Conservation (phyloP, 306 rosid species). For the Acacia crassicarpa region DNA sequence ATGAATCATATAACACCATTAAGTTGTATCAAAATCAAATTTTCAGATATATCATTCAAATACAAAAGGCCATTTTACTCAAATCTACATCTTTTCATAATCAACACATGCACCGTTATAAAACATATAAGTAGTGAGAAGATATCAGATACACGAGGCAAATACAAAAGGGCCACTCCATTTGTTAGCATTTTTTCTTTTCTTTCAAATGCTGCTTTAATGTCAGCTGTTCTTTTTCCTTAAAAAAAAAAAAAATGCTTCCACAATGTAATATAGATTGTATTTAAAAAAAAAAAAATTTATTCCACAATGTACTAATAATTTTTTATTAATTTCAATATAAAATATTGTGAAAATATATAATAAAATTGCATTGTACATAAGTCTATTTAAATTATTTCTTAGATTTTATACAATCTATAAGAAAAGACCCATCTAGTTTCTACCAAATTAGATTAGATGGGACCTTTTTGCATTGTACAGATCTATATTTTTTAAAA, state of each 20-base stretch:
- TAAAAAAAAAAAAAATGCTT: too few relatives aligned
- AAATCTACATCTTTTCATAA: neutral
- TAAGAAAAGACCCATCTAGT: neutral
- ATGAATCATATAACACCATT: neutral
- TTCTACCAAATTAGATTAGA: neutral
- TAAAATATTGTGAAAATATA: neutral
- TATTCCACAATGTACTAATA: neutral
- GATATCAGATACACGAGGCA: neutral
- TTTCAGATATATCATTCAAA: neutral
- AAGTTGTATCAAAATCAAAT: neutral
- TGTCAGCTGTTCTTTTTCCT: neutral
- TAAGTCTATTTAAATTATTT: neutral
- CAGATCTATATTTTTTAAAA: neutral
- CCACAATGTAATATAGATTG: too few relatives aligned
- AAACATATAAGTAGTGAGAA: neutral
- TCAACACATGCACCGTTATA: neutral
- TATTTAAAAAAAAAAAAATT: too few relatives aligned
- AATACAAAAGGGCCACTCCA: neutral
- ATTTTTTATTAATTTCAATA: neutral
- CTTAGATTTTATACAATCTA: neutral
- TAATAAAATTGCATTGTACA: neutral
- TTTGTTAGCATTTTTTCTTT: too few relatives aligned
- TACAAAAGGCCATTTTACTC: neutral
- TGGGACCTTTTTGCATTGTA: neutral
- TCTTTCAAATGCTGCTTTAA: too few relatives aligned